These are phyloP conservation scores for Microdochium paspali DNA, from an alignment of 2,329 filamentous ascomycete genomes.

Conservation along the genomic window DNA sequence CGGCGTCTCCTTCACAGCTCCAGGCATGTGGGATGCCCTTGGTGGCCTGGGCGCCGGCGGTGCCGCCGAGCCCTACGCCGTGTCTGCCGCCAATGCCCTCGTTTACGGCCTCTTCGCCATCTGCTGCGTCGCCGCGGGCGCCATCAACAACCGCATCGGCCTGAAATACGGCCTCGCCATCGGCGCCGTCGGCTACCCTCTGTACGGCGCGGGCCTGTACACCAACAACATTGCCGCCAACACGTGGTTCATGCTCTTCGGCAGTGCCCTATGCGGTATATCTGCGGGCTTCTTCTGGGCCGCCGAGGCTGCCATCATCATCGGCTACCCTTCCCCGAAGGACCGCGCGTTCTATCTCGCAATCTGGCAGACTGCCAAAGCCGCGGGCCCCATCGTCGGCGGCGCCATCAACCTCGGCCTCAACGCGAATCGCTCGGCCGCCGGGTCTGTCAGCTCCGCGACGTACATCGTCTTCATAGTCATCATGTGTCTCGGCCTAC, in stretches of 20 bases:
- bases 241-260: constrained; percentile 55
- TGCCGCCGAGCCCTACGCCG: constrained; percentile 27
- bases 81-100: constrained; percentile 34
- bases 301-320: constrained; percentile 56
- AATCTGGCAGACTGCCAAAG: constrained; percentile 31
- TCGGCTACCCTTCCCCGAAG: constrained; percentile 53
- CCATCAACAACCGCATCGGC: constrained; percentile 25
- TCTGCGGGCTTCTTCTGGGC: constrained; percentile 60
- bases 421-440: constrained; percentile 19
- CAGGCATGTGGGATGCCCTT: constrained; percentile 32
- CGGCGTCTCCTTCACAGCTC: constrained; percentile 27
- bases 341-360: constrained; percentile 50
- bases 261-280: constrained; percentile 51
- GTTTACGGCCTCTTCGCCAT: constrained; percentile 34
- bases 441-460: constrained; percentile 13
- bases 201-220: constrained; percentile 56
- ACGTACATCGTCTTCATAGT: constrained; percentile 13
- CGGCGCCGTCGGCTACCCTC: constrained; percentile 49
- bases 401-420: constrained; percentile 39
- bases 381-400: constrained; percentile 34
- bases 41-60: constrained; percentile 31
- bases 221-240: constrained; percentile 53
- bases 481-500: constrained; percentile 6
- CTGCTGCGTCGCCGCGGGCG: constrained; percentile 28
- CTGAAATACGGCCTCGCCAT: constrained; percentile 28